Evolutionary conservation across 345 rosid species (phyloP).

Genomic region (Populus euphratica): DNA sequence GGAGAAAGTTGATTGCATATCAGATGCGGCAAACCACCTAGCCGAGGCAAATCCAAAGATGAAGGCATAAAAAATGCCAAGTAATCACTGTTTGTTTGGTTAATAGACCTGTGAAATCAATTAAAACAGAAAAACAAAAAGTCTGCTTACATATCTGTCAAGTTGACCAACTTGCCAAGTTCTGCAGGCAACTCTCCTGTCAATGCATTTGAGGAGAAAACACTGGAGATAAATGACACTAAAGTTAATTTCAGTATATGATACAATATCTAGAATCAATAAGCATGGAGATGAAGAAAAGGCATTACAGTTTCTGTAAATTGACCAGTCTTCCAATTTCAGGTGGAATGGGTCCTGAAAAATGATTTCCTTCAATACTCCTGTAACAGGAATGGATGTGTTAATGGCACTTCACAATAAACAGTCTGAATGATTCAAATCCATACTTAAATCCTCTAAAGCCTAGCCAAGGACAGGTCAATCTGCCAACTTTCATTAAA

Average conservation of each 20-base stretch:
- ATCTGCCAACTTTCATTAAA: not conserved
- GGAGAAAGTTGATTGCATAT: not conserved
- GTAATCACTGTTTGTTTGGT: not conserved
- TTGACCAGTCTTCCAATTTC: constrained; percentile 54
- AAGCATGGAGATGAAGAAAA: constrained; percentile 8
- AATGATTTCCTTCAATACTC: constrained; percentile 78
- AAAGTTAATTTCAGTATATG: not conserved
- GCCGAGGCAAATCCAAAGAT: not conserved
- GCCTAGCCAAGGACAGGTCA: not conserved
- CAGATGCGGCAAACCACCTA: not conserved
- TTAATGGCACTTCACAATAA: not conserved
- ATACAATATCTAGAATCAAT: constrained; percentile 6
- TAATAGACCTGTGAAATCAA: not conserved
- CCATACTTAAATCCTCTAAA: not conserved
- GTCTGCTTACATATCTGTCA: constrained; percentile 68
- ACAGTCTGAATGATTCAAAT: not conserved
- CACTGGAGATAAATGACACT: constrained; percentile 35
- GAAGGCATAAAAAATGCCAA: not conserved
- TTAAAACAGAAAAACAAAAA: not conserved
- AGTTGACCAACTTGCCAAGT: constrained; percentile 52
- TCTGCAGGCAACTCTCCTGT: constrained; percentile 54
- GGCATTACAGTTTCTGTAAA: constrained; percentile 61
- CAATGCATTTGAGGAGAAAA: constrained; percentile 66
- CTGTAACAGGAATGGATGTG: constrained; percentile 29
- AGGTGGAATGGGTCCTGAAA: constrained; percentile 70